These are phyloP conservation scores for Urtica urens DNA, from an alignment of 306 rosid genomes.

Conservation along the genomic window DNA sequence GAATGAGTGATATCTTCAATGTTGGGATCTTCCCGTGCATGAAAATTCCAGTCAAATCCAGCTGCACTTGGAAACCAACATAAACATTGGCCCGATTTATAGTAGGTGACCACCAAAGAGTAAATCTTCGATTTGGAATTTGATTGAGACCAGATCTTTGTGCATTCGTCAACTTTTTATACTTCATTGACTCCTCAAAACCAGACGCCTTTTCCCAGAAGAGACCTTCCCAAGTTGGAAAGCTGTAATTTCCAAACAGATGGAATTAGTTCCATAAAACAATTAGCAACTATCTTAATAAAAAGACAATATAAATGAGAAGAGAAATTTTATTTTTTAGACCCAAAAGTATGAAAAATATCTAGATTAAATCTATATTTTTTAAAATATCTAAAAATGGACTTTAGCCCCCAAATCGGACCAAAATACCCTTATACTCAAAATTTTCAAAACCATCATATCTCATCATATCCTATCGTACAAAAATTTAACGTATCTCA, in stretches of 20 bases:
- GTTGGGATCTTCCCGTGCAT: slow-evolving; percentile 99
- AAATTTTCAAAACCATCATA: no score
- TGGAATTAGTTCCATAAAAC: no score
- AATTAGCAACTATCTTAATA: no score
- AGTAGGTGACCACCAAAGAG: slow-evolving; percentile 99
- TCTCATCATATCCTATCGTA: no score
- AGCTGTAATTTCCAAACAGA: slow-evolving; percentile 34
- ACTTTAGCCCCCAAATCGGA: no score
- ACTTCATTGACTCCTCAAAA: slow-evolving; percentile 98
- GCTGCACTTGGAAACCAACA: slow-evolving; percentile 98
- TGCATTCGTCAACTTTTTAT: slow-evolving; percentile 94
- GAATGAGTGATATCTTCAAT: slow-evolving; percentile 89
- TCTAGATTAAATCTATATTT: no score
- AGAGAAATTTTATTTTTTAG: no score
- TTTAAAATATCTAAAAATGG: no score
- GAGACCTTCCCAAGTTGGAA: slow-evolving; percentile 98
- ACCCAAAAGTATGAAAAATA: no score
- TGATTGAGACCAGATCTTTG: slow-evolving; percentile 99
- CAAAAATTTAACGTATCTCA: no score
- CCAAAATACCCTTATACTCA: no score
- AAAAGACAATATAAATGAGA: no score
- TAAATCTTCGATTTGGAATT: slow-evolving; percentile 96
- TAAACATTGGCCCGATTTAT: slow-evolving; percentile 97
- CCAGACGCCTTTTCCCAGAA: slow-evolving; percentile 99
- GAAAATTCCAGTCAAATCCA: slow-evolving; percentile 95